These are phyloP conservation scores for Stagonosporopsis chrysanthemi DNA, from an alignment of 2,329 filamentous ascomycete species.

Conservation along the genomic window DNA sequence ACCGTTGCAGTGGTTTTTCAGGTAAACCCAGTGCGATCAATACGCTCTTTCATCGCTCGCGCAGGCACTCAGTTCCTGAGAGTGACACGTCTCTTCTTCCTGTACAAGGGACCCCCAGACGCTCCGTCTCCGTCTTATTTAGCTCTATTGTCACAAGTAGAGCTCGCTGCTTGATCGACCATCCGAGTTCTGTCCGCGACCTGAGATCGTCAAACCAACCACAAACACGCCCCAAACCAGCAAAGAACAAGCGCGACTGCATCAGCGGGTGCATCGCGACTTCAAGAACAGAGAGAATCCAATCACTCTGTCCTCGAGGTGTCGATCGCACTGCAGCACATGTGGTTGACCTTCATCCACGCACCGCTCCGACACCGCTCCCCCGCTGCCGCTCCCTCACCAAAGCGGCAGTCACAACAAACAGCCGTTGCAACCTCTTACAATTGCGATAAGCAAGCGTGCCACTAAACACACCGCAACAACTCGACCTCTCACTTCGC, in stretches of 20 bases:
- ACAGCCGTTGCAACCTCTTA: neutral
- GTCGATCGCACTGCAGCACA: neutral
- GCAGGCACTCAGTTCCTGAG: neutral
- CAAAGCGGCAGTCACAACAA: slow-evolving; percentile 20
- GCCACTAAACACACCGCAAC: slow-evolving; percentile 4
- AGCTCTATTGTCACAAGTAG: neutral
- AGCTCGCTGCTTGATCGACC: neutral
- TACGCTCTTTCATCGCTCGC: no score
- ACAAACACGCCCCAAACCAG: neutral
- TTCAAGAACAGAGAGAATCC: neutral
- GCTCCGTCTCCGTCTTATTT: neutral
- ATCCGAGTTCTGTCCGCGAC: neutral
- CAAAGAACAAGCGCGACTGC: neutral
- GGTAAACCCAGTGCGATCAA: no score
- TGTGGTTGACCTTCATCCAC: slow-evolving; percentile 1
- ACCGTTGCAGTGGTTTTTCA: no score
- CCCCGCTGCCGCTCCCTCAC: slow-evolving; percentile 13
- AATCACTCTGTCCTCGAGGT: neutral
- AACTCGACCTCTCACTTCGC: neutral
- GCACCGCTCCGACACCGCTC: slow-evolving; percentile 7
- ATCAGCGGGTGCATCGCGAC: neutral
- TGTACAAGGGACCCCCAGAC: no score
- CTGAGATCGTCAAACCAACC: neutral
- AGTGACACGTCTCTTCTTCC: neutral
- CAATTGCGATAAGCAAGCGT: neutral